Evolutionary conservation across 345 rosid species (phyloP), one percentile per base, ranked within the genome.

Genomic region (Gossypium longicalyx): DNA sequence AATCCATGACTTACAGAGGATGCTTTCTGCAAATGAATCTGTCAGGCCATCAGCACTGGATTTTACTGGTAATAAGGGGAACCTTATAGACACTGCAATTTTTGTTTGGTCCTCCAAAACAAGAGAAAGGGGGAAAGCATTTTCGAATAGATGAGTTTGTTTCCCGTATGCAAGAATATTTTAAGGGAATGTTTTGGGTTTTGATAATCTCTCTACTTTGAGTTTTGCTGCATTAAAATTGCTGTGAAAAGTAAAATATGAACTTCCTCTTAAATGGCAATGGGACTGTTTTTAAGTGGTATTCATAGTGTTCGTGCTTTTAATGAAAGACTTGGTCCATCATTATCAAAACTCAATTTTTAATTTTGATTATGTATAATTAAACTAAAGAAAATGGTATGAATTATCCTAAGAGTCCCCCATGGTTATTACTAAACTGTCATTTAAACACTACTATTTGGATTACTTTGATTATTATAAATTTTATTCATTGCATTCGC

Each of bases 21-120:
- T 95, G 99, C 90, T 93, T 49, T 93, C 98, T 64, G 77, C 78
- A 76, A 93, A 91, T 74, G 99, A 91, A 74, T 85, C 97, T 77
- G 81, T 74, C 72, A 89, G 99, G 89, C 99, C 93, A 57, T 85
- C 97, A 10, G 98, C 98, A 61, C 19, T 91, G 83, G 94, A 93
- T 82, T 95, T 95, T 83, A 95, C 98, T 78, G 96, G 99, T 93
- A 77, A 71, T 61, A 71, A 34, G 41, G 7, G 41, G 41, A 34
- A 5, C 41, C 59, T 54, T 54, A 58, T 16, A 44, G 41, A 74
- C 66, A 71, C 51, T 64, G 19, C 23, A 41, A 19, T 57, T 16
- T 57, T 52, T 15, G 1, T 29, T 34, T 20, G 27, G 41, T 34
- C 41, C 41, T 41, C 41, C 41, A 34, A 34, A 34, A 34, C 41